These are phyloP conservation scores for Vigna angularis DNA, from an alignment of 306 rosid species.

Conservation along the genomic window DNA sequence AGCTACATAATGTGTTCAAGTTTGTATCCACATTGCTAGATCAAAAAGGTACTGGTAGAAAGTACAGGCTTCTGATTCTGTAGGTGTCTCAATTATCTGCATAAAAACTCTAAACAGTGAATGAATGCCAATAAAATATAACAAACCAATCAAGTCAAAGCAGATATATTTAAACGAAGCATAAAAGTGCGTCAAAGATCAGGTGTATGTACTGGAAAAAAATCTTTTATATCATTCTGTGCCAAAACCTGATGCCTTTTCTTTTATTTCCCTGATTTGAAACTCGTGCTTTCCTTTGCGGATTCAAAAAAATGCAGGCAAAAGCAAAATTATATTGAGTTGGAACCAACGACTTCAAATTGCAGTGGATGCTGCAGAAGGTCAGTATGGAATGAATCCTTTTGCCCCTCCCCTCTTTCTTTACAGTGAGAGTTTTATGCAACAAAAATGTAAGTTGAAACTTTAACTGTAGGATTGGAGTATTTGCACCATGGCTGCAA, in stretches of 20 bases:
- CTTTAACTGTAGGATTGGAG: constrained; percentile 59
- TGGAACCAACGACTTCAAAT: constrained; percentile 68
- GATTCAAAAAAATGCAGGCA: constrained; percentile 48
- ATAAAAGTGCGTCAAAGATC: constrained; percentile 27
- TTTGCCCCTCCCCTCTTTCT: neutral
- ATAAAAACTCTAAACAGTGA: too few species aligned
- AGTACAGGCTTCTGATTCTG: too few species aligned
- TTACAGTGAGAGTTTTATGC: constrained; percentile 9
- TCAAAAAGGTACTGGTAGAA: neutral
- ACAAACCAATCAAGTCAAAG: constrained; percentile 8
- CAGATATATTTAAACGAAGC: neutral
- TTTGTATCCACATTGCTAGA: neutral
- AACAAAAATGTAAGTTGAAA: constrained; percentile 19
- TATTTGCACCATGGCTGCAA: constrained; percentile 63
- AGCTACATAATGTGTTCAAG: neutral
- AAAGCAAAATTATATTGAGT: constrained; percentile 44
- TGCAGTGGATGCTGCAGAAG: constrained; percentile 68
- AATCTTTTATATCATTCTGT: neutral
- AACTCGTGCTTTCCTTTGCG: constrained; percentile 6
- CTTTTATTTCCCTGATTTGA: neutral
- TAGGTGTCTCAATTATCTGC: neutral
- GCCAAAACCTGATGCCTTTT: neutral
- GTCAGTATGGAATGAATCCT: constrained; percentile 41
- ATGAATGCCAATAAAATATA: neutral
- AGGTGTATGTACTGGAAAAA: neutral